Evolutionary conservation across 2,329 filamentous ascomycete genomes (phyloP).

Genomic region (Trichophyton benhamiae): DNA sequence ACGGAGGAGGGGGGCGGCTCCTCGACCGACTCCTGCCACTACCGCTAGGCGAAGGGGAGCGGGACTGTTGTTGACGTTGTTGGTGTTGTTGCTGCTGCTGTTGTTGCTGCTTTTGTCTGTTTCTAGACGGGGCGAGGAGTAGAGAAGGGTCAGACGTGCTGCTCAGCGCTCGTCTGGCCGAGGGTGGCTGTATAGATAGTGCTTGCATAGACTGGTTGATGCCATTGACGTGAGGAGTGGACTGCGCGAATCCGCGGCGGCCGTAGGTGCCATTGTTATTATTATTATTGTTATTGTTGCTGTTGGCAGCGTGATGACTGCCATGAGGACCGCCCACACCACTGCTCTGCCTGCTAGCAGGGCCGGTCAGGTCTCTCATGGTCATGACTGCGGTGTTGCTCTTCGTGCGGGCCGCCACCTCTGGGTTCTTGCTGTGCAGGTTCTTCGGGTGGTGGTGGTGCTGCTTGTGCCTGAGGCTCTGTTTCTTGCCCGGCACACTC

Average conservation of each 20-base stretch:
- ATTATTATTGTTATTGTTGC: too few relatives aligned
- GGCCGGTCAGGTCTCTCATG: constrained; percentile 1
- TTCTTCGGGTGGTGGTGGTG: neutral
- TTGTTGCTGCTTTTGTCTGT: neutral
- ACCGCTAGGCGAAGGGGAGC: constrained; percentile 11
- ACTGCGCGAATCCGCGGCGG: constrained; percentile 7
- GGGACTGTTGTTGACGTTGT: constrained; percentile 6
- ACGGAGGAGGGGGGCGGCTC: constrained; percentile 19
- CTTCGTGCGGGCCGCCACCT: neutral
- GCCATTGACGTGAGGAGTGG: constrained; percentile 11
- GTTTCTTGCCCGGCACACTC: neutral
- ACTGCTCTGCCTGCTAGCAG: neutral
- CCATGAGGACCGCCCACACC: neutral
- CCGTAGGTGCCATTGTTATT: neutral
- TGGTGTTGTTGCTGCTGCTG: too few relatives aligned
- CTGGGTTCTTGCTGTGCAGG: neutral
- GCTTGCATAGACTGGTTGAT: constrained; percentile 17
- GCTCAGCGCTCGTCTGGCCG: constrained; percentile 5
- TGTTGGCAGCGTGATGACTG: neutral
- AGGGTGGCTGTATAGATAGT: constrained; percentile 18
- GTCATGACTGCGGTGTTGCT: constrained; percentile 4
- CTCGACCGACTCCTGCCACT: constrained; percentile 11
- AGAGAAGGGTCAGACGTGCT: constrained; percentile 16
- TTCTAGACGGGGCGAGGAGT: constrained; percentile 14
- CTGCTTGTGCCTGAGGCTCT: neutral